Evolutionary conservation across 192 early-diverging fungal genomes (phyloP).

Genomic region (Entrophospora sp.): DNA sequence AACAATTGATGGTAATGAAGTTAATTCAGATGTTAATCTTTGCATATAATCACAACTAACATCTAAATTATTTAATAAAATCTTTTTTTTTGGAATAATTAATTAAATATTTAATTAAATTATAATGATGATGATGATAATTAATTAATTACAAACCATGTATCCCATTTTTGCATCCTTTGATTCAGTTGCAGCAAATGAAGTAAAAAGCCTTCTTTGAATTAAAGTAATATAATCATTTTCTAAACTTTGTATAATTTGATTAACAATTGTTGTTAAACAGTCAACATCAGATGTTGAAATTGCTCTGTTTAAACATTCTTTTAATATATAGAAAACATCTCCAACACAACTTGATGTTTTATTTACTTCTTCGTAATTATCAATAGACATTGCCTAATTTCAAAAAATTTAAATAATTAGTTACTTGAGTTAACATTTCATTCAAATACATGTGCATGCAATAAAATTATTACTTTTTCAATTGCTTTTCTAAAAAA

Average conservation of each 20-base stretch:
- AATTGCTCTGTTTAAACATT: slow-evolving; percentile 59
- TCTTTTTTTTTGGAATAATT: too few species aligned
- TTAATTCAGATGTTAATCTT: slow-evolving; percentile 59
- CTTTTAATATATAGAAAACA: slow-evolving; percentile 85
- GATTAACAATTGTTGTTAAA: slow-evolving; percentile 61
- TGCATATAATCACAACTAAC: slow-evolving; percentile 72
- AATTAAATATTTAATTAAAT: not conserved
- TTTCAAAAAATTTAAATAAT: too few species aligned
- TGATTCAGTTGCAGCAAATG: slow-evolving; percentile 43
- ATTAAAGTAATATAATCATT: slow-evolving; percentile 57
- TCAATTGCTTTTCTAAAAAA: slow-evolving; percentile 62
- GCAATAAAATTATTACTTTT: slow-evolving; percentile 40
- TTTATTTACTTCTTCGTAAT: slow-evolving; percentile 35
- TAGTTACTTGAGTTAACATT: too few species aligned
- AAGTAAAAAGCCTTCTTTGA: slow-evolving; percentile 46
- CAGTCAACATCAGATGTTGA: slow-evolving; percentile 63
- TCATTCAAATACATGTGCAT: too few species aligned
- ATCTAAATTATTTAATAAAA: slow-evolving; percentile 84
- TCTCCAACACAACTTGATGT: slow-evolving; percentile 80
- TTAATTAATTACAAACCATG: slow-evolving; percentile 43
- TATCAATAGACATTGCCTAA: slow-evolving; percentile 66
- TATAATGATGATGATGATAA: not conserved
- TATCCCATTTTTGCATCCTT: slow-evolving; percentile 50
- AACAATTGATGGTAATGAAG: slow-evolving; percentile 21
- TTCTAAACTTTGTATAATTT: slow-evolving; percentile 57